Base-by-base conservation (phyloP, 108 stramenopile species). In the Cylindrotheca fusiformis region DNA sequence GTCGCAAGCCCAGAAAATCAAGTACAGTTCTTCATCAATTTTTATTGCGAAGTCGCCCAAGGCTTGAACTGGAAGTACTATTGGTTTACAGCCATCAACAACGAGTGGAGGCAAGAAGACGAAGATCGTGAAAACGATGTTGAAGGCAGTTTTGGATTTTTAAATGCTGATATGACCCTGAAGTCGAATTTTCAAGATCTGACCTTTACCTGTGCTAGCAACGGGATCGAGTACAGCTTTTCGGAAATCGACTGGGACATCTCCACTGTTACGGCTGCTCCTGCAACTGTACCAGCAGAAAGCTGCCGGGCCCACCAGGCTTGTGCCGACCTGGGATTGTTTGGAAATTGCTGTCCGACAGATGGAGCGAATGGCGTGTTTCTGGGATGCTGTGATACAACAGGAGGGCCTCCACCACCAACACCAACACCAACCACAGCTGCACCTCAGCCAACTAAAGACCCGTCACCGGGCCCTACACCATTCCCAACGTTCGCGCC, bases 91-190 rank as follows among this genome's bases (percentile, higher is more conserved):
- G 68, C 48, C 10, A 69, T 69, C 19, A 59, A 76, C 53, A 69
- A 69, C 48, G 47, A 33, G 8, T 76, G 75, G 75, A 44, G 68
- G 17, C 69, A 55, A 48, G 51, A 32, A 47, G n/a, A n/a, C n/a
- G 63, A 76, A 29, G 75, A 69, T 41, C 57, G 52, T 22, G 30
- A 73, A 6, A 73, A 73, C 44, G 52, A 64, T 20, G 33, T 73
- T 46, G 72, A 73, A 60, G 72, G 72, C 20, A 73, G 23, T 51
- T 73, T 55, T 55, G 72, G 72, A n/a, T 47, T 73, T 46, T 41
- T 73, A 14, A 19, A 60, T 24, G 44, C 54, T 2, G 53, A 73
- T 30, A 25, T 73, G 20, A 30, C 36, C 0, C 30, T 73, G 2
- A 73, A 73, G 55, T 28, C 48, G 0, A 48, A 73, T 30, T 65